Conservation (phyloP, 768 basidiomycete species). For the Paxillus rubicundulus region DNA sequence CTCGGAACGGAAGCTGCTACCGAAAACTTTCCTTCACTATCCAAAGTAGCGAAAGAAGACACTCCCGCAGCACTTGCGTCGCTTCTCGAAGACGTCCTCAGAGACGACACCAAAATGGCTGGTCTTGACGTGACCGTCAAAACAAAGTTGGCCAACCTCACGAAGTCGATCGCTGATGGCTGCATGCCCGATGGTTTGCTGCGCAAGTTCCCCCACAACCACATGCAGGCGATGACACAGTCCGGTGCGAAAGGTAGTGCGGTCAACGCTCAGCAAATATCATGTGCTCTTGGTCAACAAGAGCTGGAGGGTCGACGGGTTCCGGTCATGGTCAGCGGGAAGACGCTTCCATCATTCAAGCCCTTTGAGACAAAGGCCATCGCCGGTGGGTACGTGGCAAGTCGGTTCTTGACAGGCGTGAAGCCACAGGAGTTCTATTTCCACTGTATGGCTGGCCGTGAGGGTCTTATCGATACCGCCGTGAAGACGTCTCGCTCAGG, state of each 20-base stretch:
- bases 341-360: constrained; percentile 95
- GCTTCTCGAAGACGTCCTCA: constrained; percentile 86
- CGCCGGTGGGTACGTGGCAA: constrained; percentile 96
- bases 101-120: constrained; percentile 97
- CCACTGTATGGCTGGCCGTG: constrained; percentile 99
- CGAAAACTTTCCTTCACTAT: constrained; percentile 83
- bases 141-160: constrained; percentile 79
- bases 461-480: constrained; percentile 98
- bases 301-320: constrained; percentile 98
- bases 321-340: constrained; percentile 98
- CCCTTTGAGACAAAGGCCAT: constrained; percentile 98
- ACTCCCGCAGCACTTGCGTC: constrained; percentile 53
- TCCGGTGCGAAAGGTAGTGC: constrained; percentile 98
- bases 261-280: constrained; percentile 97
- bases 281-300: constrained; percentile 96
- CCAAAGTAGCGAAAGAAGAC: constrained; percentile 48
- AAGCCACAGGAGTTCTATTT: constrained; percentile 99
- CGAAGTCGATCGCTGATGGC: constrained; percentile 84
- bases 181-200: constrained; percentile 84
- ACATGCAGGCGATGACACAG: constrained; percentile 99
- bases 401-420: constrained; percentile 97
- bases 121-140: constrained; percentile 93
- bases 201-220: constrained; percentile 94
- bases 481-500: constrained; percentile 99
- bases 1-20: constrained; percentile 87